Base-by-base conservation (phyloP, 768 basidiomycete genomes). In the Phylloporus scabripes region DNA sequence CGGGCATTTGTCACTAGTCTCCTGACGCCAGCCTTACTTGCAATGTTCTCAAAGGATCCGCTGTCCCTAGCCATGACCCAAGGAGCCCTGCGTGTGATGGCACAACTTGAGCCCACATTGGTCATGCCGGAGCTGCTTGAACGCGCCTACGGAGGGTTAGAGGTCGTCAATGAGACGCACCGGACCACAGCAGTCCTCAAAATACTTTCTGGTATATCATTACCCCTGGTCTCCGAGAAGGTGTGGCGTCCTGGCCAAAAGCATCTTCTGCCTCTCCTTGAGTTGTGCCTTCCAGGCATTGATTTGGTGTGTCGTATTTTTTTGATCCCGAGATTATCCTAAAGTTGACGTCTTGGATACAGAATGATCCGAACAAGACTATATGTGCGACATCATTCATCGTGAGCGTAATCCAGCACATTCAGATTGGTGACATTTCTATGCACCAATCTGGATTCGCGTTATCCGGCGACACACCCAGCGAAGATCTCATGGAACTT, bases 131-230 rank as follows among this genome's bases (percentile, higher is more conserved):
- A 92, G 36, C 73, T 97, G 11, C 75, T 98, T 20, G 94, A 96
- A 60, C 81, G 93, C 26, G 91, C 92, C 1, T 92, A 95, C 54
- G 78, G 87, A 32, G 92, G 92, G 0, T 72, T 98, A n/a, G 92
- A 96, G 63, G 83, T 85, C 10, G 79, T 97, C 15, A 93, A 94
- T 55, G 94, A 97, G 74, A 98, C 95, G 0, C 92, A 96, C 64
- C 74, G 94, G 34, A 96, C 94, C 4, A 92, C 92, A 2, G 89
- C 94, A 1, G 90, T 92, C 9, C 74, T 97, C 39, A 89, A 85
- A 45, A 87, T 88, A 64, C 76, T 97, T 24, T 79, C 87, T 17
- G 83, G 81, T 2, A 80, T 93, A 23, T 73, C 89, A 15, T 75
- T 84, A 4, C 84, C 91, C 9, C 67, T 97, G 15, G 79, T 88